Evolutionary conservation across 2,329 filamentous ascomycete species (phyloP), one percentile per base, ranked within the genome.

Genomic region (Sporothrix brunneoviolacea): DNA sequence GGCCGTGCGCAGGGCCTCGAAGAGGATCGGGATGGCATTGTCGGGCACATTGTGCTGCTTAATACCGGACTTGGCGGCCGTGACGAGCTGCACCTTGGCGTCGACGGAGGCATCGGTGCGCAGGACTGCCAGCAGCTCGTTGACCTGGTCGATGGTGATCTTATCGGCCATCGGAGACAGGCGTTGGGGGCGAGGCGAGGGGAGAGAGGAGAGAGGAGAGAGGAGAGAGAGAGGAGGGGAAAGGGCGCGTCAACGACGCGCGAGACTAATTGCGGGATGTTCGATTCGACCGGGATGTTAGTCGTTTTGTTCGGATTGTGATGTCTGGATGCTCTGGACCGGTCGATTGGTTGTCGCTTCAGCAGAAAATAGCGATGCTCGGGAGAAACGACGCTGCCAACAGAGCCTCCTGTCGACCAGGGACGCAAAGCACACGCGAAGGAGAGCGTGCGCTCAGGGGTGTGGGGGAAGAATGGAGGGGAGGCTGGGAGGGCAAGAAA

Each of bases 41-140:
- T 94, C 88, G 54, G 89, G 88, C 40, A 95, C 88, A 71, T 90
- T 90, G 65, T 87, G 85, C 68, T 95, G 90, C 68, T 95, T 95
- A 74, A 95, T 95, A 65, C 83, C 80, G 38, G 87, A 90, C 70
- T 95, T 95, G 68, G 91, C 74, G 61, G 73, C 76, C 53, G 82
- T 87, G 59, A 95, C 80, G 48, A 77, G 74, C 53, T 75, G 70
- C 52, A 84, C 73, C 62, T 84, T 84, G 41, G 73, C 66, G 58
- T 86, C 81, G 54, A 82, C 70, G 5, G 80, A 74, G 30, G 76
- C 73, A 55, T 82, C 82, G 54, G 74, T 72, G 64, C 69, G 67
- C 32, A 73, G 58, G 39, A 70, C 58, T 9, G 62, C 60, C 45
- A 66, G 59, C 41, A 73, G 61, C 59, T 70, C 65, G 53, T 66